phyloP scores from a whole-genome alignment of 2,329 filamentous ascomycete genomes.

The Neocatenulostroma microsporum region DNA sequence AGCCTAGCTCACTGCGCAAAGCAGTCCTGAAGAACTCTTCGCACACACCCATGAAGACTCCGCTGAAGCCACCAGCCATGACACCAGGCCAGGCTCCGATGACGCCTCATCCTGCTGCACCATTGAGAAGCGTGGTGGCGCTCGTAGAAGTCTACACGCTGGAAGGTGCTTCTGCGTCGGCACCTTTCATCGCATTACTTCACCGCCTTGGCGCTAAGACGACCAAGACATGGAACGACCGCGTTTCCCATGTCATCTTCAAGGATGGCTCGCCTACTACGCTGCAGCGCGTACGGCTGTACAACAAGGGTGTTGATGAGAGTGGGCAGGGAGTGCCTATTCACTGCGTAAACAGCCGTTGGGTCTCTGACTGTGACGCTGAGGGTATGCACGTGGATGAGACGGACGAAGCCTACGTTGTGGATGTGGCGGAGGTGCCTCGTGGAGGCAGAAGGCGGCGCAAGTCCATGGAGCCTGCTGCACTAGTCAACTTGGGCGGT shows the following conservation, averaged over 20 bases:
- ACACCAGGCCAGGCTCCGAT: slow-evolving; percentile 25
- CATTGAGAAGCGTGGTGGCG: slow-evolving; percentile 26
- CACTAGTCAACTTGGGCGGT: slow-evolving; percentile 25
- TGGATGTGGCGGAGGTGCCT: slow-evolving; percentile 27
- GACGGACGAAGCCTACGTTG: slow-evolving; percentile 25
- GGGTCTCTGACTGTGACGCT: slow-evolving; percentile 30
- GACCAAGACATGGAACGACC: slow-evolving; percentile 29
- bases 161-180: slow-evolving; percentile 29
- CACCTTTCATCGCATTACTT: slow-evolving; percentile 27
- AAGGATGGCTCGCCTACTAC: slow-evolving; percentile 31
- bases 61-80: slow-evolving; percentile 20
- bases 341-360: slow-evolving; percentile 31
- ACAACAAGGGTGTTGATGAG: slow-evolving; percentile 25
- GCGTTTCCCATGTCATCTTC: slow-evolving; percentile 32
- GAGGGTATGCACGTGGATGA: slow-evolving; percentile 25
- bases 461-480: slow-evolving; percentile 32
- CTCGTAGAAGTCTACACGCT: slow-evolving; percentile 31
- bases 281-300: slow-evolving; percentile 25
- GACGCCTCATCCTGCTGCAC: slow-evolving; percentile 30
- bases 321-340: slow-evolving; percentile 19
- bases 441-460: slow-evolving; percentile 25
- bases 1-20: slow-evolving; percentile 23
- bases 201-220: slow-evolving; percentile 30
- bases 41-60: slow-evolving; percentile 25
- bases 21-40: slow-evolving; percentile 19